Base-by-base conservation (phyloP, 2,329 filamentous ascomycete genomes). In the Talaromyces sp. region DNA sequence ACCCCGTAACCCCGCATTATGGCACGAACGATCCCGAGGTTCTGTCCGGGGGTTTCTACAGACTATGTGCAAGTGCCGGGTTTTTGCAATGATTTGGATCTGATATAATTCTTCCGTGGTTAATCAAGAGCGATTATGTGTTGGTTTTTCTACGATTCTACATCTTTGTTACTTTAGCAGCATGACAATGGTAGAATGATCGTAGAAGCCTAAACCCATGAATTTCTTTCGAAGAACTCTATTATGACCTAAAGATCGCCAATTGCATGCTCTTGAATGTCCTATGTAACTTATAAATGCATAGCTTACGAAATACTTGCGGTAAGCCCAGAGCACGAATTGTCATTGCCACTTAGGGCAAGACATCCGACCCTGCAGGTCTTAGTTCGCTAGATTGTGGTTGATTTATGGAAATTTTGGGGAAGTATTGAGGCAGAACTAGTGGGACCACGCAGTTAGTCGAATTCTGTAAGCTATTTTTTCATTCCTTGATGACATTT, bases 11-110 rank as follows among this genome's bases (percentile, higher is more conserved):
- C 51, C 51, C 51, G 51, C 51, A 34, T 34, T 54, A 19, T 54
- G 17, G 49, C 27, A 54, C 51, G 17, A 54, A 54, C 51, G 51
- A 36, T 34, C 51, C 51, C 51, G 51, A 54, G 51, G 51, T 54
- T 54, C 29, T 54, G 51, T 19, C 29, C 29, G 17, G 49, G 27
- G 25, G 29, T 19, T 36, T 36, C 8, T 34, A 31, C n/a, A 34
- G 17, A 8, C 51, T 54, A 54, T 2, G 7, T 34, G n/a, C n/a
- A 34, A 34, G 17, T 54, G 7, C 51, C 27, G 29, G n/a, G 5
- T 22, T 25, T 25, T 49, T 25, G 25, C 45, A 15, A n/a, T n/a
- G n/a, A n/a, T n/a, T n/a, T 29, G 13, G 25, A 17, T 29, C 22
- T 3, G 22, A 51, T n/a, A n/a, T n/a, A 15, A 17, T 8, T 51